Conservation (phyloP, 306 rosid genomes). For the Carpinus fangiana region DNA sequence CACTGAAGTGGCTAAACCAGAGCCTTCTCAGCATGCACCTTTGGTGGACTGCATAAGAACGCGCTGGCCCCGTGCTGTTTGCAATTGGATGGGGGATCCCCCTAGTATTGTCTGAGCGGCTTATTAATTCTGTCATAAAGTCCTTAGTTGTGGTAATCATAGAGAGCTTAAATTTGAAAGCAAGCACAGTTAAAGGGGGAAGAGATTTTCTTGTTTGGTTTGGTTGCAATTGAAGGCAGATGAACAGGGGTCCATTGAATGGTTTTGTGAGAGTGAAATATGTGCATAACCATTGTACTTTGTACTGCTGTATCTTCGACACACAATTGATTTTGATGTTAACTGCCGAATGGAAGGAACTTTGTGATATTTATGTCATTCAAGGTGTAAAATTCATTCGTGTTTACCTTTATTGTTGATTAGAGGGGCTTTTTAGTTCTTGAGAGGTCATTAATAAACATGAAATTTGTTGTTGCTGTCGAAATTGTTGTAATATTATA, state of each 20-base stretch:
- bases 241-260: conserved; percentile 25
- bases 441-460: conserved; percentile 39
- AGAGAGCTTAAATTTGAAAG: conserved; percentile 24
- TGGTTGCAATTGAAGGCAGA: conserved; percentile 27
- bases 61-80: conserved; percentile 87
- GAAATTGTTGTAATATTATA: conserved; percentile 36
- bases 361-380: conserved; percentile 32
- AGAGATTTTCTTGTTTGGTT: conserved; percentile 33
- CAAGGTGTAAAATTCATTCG: conserved; percentile 45
- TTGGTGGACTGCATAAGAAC: conserved; percentile 94
- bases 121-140: not conserved
- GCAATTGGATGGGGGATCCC: conserved; percentile 88
- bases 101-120: conserved; percentile 85
- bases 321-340: conserved; percentile 51
- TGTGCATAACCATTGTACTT: conserved; percentile 36
- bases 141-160: conserved; percentile 15
- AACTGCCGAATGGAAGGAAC: conserved; percentile 26
- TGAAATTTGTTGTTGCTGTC: conserved; percentile 35
- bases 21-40: conserved; percentile 89
- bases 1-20: conserved; percentile 67
- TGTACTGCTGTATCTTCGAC: conserved; percentile 42
- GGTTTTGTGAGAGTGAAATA: conserved; percentile 29
- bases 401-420: conserved; percentile 27
- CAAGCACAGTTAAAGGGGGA: conserved; percentile 23
- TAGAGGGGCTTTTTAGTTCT: conserved; percentile 26